Base-by-base conservation (phyloP, 2,329 filamentous ascomycete genomes). In the Lachnum nothofagi region DNA sequence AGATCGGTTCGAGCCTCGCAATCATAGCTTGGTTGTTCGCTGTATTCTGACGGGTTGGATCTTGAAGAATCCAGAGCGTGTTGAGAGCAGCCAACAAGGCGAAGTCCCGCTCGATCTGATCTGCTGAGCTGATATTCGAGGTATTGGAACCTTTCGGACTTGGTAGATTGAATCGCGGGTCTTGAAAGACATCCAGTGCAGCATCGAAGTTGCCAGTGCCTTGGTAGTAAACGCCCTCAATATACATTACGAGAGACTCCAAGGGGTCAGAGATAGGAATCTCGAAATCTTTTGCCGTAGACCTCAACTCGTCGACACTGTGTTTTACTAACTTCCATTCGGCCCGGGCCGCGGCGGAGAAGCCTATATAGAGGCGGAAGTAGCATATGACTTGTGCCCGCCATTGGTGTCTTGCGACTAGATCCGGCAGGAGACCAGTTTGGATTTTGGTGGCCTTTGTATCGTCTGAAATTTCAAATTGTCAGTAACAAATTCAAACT, bases 161-260 rank as follows among this genome's bases (percentile, higher is more conserved):
- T 10, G 70, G 65, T 2, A 88, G 67, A 1, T 71, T 69, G 57
- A 95, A 82, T 16, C 72, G 68, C 1, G 76, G 70, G 34, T 81
- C 76, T 51, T 79, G 75, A 67, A 88, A 95, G 8, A 84, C 75
- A 3, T 71, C 59, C 12, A 90, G 70, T 3, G 91, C 90, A 2
- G 71, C 70, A n/a, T 79, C 71, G 1, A 93, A 73, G 54, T 89
- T 76, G 14, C 89, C 90, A 4, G 77, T 83, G 16, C 85, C 87
- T 70, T 96, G 91, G 44, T 82, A 73, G 58, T 89, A 85, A 6
- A 87, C 78, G 0, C 86, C 91, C 1, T 77, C 73, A 16, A 95
- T 79, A 66, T 96, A 96, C 37, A 58, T 51, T 9, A 52, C 39
- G 5, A 66, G 48, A 23, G 42, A 52, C 29, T 49, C 56, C 4